phyloP scores from a whole-genome alignment of 2,329 filamentous ascomycete species.

The Penicillium thymicola region DNA sequence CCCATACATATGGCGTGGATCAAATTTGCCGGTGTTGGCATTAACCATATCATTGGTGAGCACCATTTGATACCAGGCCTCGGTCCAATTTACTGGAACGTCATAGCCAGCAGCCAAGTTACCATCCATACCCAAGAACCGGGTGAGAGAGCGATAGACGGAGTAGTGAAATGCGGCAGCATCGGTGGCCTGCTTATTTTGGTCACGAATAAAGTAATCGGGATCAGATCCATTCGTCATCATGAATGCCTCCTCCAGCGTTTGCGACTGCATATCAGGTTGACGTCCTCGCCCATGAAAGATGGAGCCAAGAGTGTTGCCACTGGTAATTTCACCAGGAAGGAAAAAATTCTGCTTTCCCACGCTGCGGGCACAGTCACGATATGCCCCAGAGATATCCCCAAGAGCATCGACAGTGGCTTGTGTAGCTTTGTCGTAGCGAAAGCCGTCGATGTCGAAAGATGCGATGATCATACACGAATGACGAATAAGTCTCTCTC shows the following conservation, averaged over 20 bases:
- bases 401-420: conserved; percentile 61
- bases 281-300: conserved; percentile 62
- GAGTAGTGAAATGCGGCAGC: conserved; percentile 62
- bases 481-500: conserved; percentile 57
- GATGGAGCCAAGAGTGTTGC: conserved; percentile 58
- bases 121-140: conserved; percentile 60
- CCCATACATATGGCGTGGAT: conserved; percentile 64
- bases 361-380: conserved; percentile 54
- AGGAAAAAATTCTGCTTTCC: conserved; percentile 64
- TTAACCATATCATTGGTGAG: conserved; percentile 60
- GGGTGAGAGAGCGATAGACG: conserved; percentile 60
- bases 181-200: conserved; percentile 55
- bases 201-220: conserved; percentile 52
- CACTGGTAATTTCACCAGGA: conserved; percentile 61
- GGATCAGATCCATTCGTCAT: conserved; percentile 45
- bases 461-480: conserved; percentile 61
- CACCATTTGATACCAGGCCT: conserved; percentile 56
- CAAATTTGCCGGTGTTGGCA: conserved; percentile 58
- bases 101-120: conserved; percentile 55
- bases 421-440: conserved; percentile 65
- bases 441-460: conserved; percentile 65
- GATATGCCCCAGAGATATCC: conserved; percentile 55
- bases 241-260: conserved; percentile 48
- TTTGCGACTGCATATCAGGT: conserved; percentile 51
- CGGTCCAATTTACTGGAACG: conserved; percentile 53